phyloP scores from a whole-genome alignment of 768 basidiomycete genomes.

The Cystofilobasidium ferigula region DNA sequence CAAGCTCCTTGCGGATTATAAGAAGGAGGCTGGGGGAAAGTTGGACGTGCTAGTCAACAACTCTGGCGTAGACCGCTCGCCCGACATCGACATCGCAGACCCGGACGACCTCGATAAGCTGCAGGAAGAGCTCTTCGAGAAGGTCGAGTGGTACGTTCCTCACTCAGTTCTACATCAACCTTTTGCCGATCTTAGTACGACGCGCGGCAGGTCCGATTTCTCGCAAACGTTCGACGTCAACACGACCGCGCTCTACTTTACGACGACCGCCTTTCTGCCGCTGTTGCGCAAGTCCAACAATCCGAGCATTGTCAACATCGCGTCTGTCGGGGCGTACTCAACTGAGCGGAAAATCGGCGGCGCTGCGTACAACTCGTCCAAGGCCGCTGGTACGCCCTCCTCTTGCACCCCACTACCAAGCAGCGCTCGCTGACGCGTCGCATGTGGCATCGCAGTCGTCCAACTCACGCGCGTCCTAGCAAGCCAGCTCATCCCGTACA shows the following conservation, averaged over 20 bases:
- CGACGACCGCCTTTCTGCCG: background rate
- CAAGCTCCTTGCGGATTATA: background rate
- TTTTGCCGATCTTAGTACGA: no score
- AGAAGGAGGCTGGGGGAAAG: background rate
- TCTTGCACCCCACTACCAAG: no score
- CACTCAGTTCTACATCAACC: no score
- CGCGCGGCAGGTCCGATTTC: background rate
- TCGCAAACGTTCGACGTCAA: background rate
- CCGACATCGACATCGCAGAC: background rate
- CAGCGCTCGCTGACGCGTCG: no score
- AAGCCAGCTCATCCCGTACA: background rate
- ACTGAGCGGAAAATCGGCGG: background rate
- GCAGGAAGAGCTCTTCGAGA: background rate
- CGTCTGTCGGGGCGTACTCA: background rate
- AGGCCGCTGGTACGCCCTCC: background rate
- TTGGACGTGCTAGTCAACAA: background rate
- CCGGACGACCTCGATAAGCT: background rate
- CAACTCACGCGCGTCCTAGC: constrained; percentile 1
- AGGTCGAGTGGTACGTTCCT: background rate
- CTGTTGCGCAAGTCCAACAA: background rate
- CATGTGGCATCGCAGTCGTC: background rate
- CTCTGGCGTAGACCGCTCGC: background rate
- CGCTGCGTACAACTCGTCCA: background rate
- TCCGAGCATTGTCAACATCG: background rate
- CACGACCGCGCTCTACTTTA: background rate